These are phyloP conservation scores for Ophiocordyceps robertsii DNA, from an alignment of 2,329 filamentous ascomycete genomes.

Conservation along the genomic window DNA sequence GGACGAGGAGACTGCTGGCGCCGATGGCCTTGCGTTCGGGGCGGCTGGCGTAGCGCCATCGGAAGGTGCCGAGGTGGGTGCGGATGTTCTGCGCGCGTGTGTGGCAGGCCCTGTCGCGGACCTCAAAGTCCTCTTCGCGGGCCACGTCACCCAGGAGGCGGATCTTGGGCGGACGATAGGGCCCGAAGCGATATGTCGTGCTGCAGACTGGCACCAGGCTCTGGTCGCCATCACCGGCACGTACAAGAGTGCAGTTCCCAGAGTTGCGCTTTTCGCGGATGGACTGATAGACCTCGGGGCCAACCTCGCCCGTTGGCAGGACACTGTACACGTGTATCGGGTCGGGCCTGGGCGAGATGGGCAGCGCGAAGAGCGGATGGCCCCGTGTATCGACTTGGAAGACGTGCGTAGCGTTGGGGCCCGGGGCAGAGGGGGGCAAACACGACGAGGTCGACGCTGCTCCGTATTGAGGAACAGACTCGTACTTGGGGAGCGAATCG, in stretches of 20 bases:
- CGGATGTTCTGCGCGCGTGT: conserved; percentile 33
- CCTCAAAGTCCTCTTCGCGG: conserved; percentile 13
- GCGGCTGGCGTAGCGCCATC: conserved; percentile 41
- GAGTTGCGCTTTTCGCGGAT: conserved; percentile 31
- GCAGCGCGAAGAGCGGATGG: conserved; percentile 27
- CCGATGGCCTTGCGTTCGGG: conserved; percentile 29
- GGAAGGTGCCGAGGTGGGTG: conserved; percentile 34
- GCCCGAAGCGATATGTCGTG: conserved; percentile 45
- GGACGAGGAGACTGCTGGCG: conserved; percentile 31
- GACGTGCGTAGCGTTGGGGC: conserved; percentile 27
- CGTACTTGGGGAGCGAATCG: conserved; percentile 15
- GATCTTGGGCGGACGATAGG: conserved; percentile 35
- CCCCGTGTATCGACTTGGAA: conserved; percentile 37
- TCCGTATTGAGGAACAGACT: conserved; percentile 1
- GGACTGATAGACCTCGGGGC: conserved; percentile 34
- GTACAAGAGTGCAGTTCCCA: conserved; percentile 32
- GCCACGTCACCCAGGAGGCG: conserved; percentile 6
- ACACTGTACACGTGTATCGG: conserved; percentile 30
- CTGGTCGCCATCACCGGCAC: conserved; percentile 22
- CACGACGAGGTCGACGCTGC: conserved; percentile 4
- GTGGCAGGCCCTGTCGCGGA: conserved; percentile 22
- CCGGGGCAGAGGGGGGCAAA: conserved; percentile 4
- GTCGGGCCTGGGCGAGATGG: conserved; percentile 19
- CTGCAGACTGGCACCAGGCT: conserved; percentile 24
- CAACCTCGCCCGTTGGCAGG: conserved; percentile 23